Percentiles rank a stretch among this genome's conserved stretches.
phyloP scores from a whole-genome alignment of 176 grass and related monocot species.

The Lolium rigidum region DNA sequence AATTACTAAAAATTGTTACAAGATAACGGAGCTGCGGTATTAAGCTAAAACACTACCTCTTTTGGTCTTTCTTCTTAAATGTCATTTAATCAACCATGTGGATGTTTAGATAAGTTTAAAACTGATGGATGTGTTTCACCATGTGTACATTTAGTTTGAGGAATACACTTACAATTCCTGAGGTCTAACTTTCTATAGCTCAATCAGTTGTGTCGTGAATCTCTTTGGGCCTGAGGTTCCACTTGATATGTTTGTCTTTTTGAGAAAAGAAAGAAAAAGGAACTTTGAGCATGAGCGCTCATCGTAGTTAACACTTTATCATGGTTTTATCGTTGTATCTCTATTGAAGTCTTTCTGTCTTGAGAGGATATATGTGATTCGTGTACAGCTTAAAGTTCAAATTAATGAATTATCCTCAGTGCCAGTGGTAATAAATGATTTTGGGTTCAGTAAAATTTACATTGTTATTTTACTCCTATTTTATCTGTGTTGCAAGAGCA shows the following conservation, averaged over 20 bases:
- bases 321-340: conserved; percentile 18
- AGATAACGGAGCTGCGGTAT: background rate
- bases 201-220: background rate
- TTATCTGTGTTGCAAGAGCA: background rate
- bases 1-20: background rate
- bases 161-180: background rate
- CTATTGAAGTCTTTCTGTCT: conserved; percentile 4
- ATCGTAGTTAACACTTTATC: background rate
- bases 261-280: conserved; percentile 1
- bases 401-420: background rate
- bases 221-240: background rate
- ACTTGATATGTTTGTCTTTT: background rate
- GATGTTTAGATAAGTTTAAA: background rate
- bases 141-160: conserved; percentile 20
- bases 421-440: background rate
- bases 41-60: background rate
- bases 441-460: background rate
- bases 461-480: conserved; percentile 24
- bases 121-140: conserved; percentile 1
- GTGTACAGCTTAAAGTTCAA: background rate
- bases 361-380: background rate
- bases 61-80: conserved; percentile 6
- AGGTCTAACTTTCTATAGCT: conserved; percentile 19
- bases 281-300: background rate
- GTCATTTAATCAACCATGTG: conserved; percentile 3